Conservation (phyloP, 2,329 filamentous ascomycete genomes). For the Ascochyta koolunga region DNA sequence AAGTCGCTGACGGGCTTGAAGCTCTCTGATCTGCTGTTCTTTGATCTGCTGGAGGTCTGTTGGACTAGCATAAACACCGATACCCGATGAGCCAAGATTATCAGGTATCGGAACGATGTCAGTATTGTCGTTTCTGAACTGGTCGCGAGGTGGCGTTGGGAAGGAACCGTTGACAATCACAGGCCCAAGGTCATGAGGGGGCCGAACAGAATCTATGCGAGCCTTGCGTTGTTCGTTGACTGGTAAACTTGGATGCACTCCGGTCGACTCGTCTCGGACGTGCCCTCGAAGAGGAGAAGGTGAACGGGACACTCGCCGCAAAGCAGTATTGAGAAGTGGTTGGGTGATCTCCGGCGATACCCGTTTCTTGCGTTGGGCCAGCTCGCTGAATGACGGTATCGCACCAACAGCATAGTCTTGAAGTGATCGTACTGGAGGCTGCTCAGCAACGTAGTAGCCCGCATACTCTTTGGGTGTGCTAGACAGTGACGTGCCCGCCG, state of each 20-base stretch:
- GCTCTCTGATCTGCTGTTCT: constrained; percentile 33
- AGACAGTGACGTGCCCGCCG: constrained; percentile 31
- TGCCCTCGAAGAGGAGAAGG: constrained; percentile 55
- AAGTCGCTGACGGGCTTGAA: constrained; percentile 40
- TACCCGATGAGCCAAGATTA: constrained; percentile 10
- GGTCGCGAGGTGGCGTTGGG: constrained; percentile 36
- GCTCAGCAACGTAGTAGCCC: constrained; percentile 56
- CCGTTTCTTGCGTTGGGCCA: constrained; percentile 49
- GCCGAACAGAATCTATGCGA: constrained; percentile 36
- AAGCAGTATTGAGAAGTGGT: constrained; percentile 46
- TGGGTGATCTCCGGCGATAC: constrained; percentile 52
- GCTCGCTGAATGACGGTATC: constrained; percentile 49
- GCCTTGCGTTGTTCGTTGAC: constrained; percentile 31
- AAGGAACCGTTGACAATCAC: constrained; percentile 51
- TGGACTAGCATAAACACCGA: constrained; percentile 35
- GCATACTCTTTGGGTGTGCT: constrained; percentile 57
- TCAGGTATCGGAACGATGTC: constrained; percentile 31
- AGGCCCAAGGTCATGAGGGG: constrained; percentile 39
- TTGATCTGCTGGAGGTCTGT: constrained; percentile 35
- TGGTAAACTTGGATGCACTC: constrained; percentile 20
- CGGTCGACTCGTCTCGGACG: constrained; percentile 49
- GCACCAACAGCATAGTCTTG: constrained; percentile 44
- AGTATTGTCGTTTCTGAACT: constrained; percentile 32
- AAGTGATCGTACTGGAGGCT: constrained; percentile 48
- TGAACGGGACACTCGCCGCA: constrained; percentile 50